Base-by-base conservation (phyloP, 148 eudicot species). In the Cornus controversa region DNA sequence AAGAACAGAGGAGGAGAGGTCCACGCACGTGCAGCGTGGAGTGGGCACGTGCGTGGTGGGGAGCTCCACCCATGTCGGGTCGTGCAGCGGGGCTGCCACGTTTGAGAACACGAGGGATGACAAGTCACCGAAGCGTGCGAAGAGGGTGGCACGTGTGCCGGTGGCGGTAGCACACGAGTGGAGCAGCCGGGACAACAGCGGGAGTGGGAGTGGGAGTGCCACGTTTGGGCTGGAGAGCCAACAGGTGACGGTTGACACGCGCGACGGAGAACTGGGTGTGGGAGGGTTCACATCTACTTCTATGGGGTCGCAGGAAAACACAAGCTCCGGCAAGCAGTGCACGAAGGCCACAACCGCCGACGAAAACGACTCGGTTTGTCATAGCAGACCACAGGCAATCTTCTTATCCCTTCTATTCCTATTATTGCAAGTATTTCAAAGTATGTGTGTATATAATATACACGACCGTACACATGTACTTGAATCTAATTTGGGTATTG, bases 351-450 rank as follows among this genome's bases (percentile, higher is more conserved):
- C 85, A 50, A 77, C 92, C 75, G 78, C 81, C 34, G 93, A 93
- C 20, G 93, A 83, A 10, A 87, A 84, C 50, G 98, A 94, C 73
- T 92, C 94, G 14, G 92, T 81, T 67, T 83, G 87, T 77, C 97
- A 89, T 54, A 89, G 90, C 67, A 79, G 82, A 67, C 77, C 86
- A 57, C 88, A 88, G 93, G 98, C 75, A 75, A 66, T 8, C 3
- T 26, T 26, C 20, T 65, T 31, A 36, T 37, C 40, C 16, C 8
- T 10, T 57, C 1, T 24, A 25, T 57, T 53, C 8, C 45, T 34
- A 36, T n/a, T n/a, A n/a, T n/a, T n/a, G n/a, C n/a, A n/a, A n/a
- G n/a, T n/a, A n/a, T n/a, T n/a, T 26, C 34, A 45, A 8, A 8
- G 18, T 16, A 50, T 50, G 4, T 40, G 6, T 40, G 6, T 40